Evolutionary conservation across 2,329 filamentous ascomycete species (phyloP).

Genomic region (Diplodia scrobiculata): DNA sequence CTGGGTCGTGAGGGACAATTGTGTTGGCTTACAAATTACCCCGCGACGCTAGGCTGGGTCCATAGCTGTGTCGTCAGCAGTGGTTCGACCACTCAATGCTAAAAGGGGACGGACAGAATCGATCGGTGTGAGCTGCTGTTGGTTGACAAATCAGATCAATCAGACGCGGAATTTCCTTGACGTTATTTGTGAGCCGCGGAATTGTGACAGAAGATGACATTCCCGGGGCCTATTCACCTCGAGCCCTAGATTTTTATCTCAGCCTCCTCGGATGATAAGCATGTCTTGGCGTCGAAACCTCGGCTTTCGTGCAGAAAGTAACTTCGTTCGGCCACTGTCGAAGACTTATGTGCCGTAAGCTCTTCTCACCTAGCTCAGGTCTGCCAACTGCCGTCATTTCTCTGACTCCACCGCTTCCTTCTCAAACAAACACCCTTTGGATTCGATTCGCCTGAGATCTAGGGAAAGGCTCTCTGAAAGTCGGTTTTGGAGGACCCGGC

Average conservation of each 20-base stretch:
- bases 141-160: background rate
- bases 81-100: too few species aligned
- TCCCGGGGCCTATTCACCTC: background rate
- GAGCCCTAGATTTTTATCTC: background rate
- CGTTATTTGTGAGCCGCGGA: background rate
- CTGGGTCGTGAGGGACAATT: background rate
- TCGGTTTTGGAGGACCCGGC: too few species aligned
- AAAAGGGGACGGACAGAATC: background rate
- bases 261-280: background rate
- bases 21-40: constrained; percentile 3
- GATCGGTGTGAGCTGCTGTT: background rate
- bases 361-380: background rate
- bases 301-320: too few species aligned
- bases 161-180: background rate
- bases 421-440: too few species aligned
- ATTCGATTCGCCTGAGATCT: too few species aligned
- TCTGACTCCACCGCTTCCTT: too few species aligned
- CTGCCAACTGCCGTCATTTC: too few species aligned
- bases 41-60: background rate
- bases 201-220: background rate
- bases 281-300: background rate
- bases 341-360: background rate
- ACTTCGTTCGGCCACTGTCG: background rate
- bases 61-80: background rate
- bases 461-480: too few species aligned